Evolutionary conservation across 1,139 yeast species (phyloP), one percentile per base, ranked within the genome.

Genomic region (Saccharomyces hybrid): DNA sequence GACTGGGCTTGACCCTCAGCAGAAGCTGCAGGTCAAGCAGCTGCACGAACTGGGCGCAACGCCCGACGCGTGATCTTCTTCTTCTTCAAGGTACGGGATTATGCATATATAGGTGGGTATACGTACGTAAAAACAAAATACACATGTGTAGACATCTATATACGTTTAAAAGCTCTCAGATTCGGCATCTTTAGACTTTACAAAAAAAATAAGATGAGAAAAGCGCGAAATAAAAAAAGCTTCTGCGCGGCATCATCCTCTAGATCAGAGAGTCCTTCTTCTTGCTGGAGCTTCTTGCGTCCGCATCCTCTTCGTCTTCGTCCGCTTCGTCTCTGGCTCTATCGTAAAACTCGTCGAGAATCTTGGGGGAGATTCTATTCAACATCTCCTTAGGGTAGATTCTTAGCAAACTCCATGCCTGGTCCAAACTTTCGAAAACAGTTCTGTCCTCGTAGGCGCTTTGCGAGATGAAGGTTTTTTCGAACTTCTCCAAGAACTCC

Each of bases 381-480:
- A 93, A 86, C 86, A 93, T 80, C 76, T 93, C 98, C 83, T 91
- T 93, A 71, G 99, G 99, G 79, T 93, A 93, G 71, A 93, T 93
- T 80, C 99, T 89, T 73, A 93, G 81, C 73, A 93, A 81, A 51
- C 96, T 85, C 99, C 99, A 93, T 54, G 99, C 99, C 73, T 88
- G 91, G 72, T 93, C 99, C 71, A 93, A 83, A 50, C 96, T 87
- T 76, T 93, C 99, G 68, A 91, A 88, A 64, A 93, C 85, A 52
- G 89, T 79, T 81, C 99, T 87, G 75, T 90, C 82, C 76, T 93
- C 99, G 71, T 93, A 93, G 54, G 96, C 90, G 72, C 97, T 98
- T 78, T 93, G 99, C 54, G 90, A 72, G 67, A 93, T 89, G 70
- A 95, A 95, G 55, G 93, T 86, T 80, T 88, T 89, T 76, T 93